Percentiles rank a stretch among this genome's conserved stretches.
Evolutionary conservation across 1,139 yeast genomes (phyloP).

Genomic region (Sugiyamaella paludigena): DNA sequence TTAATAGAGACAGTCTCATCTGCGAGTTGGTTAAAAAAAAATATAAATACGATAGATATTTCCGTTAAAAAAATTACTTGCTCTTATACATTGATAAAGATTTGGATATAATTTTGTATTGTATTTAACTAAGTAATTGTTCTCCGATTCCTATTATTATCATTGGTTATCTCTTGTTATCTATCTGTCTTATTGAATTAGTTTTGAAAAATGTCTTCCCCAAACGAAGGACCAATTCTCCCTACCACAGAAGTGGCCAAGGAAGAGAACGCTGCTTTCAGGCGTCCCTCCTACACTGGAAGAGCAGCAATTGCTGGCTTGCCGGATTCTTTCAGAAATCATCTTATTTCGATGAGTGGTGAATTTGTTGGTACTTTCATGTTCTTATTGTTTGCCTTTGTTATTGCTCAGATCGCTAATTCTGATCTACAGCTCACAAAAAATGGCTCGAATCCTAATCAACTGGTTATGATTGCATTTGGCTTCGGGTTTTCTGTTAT

Average conservation of each 20-base stretch:
- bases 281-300: conserved; percentile 6
- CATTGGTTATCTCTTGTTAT: neutral
- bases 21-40: neutral
- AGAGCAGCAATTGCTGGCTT: conserved; percentile 34
- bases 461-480: conserved; percentile 73
- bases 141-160: neutral
- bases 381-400: conserved; percentile 77
- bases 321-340: conserved; percentile 48
- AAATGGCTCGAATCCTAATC: conserved; percentile 59
- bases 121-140: neutral
- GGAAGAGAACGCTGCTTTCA: conserved; percentile 10
- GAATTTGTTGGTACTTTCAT: conserved; percentile 86
- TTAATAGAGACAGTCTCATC: too few relatives aligned
- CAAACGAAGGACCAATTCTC: conserved; percentile 15
- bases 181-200: too few relatives aligned
- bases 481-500: conserved; percentile 88
- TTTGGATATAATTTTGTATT: neutral
- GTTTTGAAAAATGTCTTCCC: conserved; percentile 13
- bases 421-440: conserved; percentile 29
- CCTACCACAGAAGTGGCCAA: conserved; percentile 17
- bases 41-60: conserved; percentile 5
- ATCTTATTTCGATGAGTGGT: conserved; percentile 52
- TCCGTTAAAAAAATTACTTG: neutral
- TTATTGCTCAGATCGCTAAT: conserved; percentile 84
- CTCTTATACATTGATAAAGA: conserved; percentile 1